Base-by-base conservation (phyloP, 2,329 filamentous ascomycete species). In the Ceratocystis lukuohia region DNA sequence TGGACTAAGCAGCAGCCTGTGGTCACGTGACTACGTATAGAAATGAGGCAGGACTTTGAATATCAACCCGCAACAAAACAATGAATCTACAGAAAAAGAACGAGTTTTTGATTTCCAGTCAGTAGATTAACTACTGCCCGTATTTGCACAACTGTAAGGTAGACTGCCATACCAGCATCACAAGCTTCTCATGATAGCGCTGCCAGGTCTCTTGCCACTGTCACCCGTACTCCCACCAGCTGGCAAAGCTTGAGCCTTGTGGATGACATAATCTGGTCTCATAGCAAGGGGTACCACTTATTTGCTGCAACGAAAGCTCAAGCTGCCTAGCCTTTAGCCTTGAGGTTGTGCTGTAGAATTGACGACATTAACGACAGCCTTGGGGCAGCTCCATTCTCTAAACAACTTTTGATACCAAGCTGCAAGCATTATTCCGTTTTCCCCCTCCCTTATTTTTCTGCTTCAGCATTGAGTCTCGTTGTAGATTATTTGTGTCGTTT, bases 291-390 rank as follows among this genome's bases (percentile, higher is more conserved):
- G 22, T 56, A 37, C 56, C 56, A 37, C 56, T 59, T 30, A 20
- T 59, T 15, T 41, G 33, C 56, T 59, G 53, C 53, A 59, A 66
- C 65, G 65, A 64, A 65, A 67, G 66, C 66, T 65, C 62, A 67
- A 67, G 66, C 66, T 67, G 66, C 66, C 66, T 67, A 67, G 66
- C 48, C 48, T 53, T 41, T 28, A 53, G 48, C 56, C 65, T 66
- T 66, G 59, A 61, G 44, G 46, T 33, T 25, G 25, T 45, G 37
- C 33, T 59, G 17, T 25, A 25, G 10, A 50, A 46, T 57, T 66
- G 65, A 66, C 59, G 66, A 67, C 53, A 57, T 57, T 65, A 62
- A 67, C 50, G 53, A 64, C 66, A 67, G 50, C 62, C 62, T 64
- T 61, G 62, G 50, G 30, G 44, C 44, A 63, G 25, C 61, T 63